Evolutionary conservation across 1,284 basidiomycete genomes (phyloP).

Genomic region (Puccinia triticina): DNA sequence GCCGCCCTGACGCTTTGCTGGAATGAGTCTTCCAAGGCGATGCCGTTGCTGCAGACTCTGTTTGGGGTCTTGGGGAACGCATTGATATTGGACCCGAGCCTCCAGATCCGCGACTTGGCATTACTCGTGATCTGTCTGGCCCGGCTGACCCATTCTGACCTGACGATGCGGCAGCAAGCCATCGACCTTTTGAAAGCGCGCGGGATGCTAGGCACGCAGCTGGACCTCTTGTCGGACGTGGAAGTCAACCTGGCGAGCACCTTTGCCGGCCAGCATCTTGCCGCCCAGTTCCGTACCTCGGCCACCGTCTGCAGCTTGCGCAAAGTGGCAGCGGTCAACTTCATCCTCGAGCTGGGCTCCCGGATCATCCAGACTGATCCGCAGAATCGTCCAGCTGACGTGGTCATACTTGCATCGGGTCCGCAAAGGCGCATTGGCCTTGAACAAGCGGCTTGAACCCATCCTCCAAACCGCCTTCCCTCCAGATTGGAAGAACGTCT

Average conservation of each 20-base stretch:
- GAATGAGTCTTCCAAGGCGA: constrained; percentile 36
- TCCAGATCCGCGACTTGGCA: constrained; percentile 31
- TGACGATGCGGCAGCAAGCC: constrained; percentile 39
- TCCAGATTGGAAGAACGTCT: constrained; percentile 68
- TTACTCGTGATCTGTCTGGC: constrained; percentile 42
- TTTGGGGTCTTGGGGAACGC: constrained; percentile 37
- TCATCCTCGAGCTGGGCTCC: constrained; percentile 37
- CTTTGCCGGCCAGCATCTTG: constrained; percentile 48
- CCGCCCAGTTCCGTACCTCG: constrained; percentile 35
- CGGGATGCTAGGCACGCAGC: constrained; percentile 13
- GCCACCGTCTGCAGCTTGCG: constrained; percentile 25
- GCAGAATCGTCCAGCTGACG: constrained; percentile 70
- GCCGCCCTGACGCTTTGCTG: constrained; percentile 38
- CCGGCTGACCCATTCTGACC: constrained; percentile 41
- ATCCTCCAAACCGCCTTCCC: constrained; percentile 81
- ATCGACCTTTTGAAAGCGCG: constrained; percentile 39
- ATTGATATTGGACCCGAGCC: constrained; percentile 31
- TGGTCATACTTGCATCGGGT: constrained; percentile 96
- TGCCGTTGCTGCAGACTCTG: constrained; percentile 37
- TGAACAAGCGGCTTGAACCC: constrained; percentile 74
- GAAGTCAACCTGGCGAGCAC: constrained; percentile 40
- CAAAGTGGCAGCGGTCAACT: constrained; percentile 17
- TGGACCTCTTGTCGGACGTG: constrained; percentile 32
- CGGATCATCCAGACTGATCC: constrained; percentile 47
- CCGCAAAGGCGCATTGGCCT: constrained; percentile 77